Base-by-base conservation (phyloP, 1,139 yeast species). In the Candida albicans region DNA sequence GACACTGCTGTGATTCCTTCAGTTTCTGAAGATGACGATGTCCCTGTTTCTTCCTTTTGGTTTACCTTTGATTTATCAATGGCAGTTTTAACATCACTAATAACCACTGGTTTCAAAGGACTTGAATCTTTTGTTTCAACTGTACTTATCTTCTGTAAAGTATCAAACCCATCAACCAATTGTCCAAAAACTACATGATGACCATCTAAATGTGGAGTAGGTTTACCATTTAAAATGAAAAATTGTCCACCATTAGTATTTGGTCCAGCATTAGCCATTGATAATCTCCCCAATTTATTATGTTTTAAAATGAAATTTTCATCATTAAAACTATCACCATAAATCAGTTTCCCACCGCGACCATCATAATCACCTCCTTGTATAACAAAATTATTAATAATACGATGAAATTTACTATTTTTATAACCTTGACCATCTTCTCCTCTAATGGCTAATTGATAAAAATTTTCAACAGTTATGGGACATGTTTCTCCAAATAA, bases 141-240 rank as follows among this genome's bases (percentile, higher is more conserved):
- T 1, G 48, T 44, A 48, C 76, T 79, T 29, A 79, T 50, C 35
- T 56, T 57, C 6, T 61, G 61, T 26, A 79, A 56, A 1, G 69
- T 65, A 2, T 70, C 77, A 34, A 61, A 61, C 0, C 77, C 78
- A 18, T 52, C 59, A n/a, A 79, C 62, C 8, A 79, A 65, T 47
- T 70, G 74, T 2, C 85, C 87, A 57, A 81, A 79, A 0, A 81
- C 75, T 11, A 82, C 82, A 51, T 79, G 80, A 40, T 68, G 65
- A 2, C 82, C 83, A 56, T 81, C 81, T 46, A 82, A 62, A 50
- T 69, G 66, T 1, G 65, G 60, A 34, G 57, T 56, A 13, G 53
- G 47, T 4, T 62, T 59, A 4, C 40, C 52, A 14, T 66, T 64
- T 41, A 70, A 61, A 39, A 73, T 70, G 57, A 72, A 73, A 54